Percentiles rank a stretch among this genome's conserved stretches.
Evolutionary conservation across 2,329 filamentous ascomycete genomes (phyloP).

Genomic region (Colletotrichum endophyticum): DNA sequence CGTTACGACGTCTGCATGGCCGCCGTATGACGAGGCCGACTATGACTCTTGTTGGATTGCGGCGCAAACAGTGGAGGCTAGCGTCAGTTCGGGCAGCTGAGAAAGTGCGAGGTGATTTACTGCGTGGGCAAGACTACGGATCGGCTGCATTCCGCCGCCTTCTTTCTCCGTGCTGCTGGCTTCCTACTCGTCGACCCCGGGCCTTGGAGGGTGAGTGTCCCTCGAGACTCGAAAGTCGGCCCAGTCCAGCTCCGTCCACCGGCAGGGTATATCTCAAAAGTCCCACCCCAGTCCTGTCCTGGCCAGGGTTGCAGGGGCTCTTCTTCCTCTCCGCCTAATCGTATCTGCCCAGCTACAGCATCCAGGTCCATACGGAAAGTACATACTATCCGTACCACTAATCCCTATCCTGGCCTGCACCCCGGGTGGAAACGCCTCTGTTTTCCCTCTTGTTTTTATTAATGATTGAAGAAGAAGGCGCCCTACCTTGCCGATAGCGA

Average conservation of each 20-base stretch:
- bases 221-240: not conserved
- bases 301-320: not conserved
- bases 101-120: not conserved
- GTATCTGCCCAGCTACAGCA: not conserved
- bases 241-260: not conserved
- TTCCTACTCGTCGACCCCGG: not conserved
- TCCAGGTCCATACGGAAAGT: not conserved
- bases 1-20: not conserved
- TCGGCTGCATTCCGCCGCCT: not conserved
- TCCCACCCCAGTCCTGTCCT: not conserved
- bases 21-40: not conserved
- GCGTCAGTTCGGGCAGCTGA: conserved; percentile 7
- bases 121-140: not conserved
- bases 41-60: not conserved
- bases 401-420: conserved; percentile 5
- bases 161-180: not conserved
- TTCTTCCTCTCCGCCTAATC: not conserved
- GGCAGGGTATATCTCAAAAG: conserved; percentile 6
- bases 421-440: conserved; percentile 12
- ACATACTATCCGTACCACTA: not conserved
- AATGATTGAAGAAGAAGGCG: not conserved
- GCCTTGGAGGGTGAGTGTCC: not conserved
- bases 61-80: not conserved
- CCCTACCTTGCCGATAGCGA: not conserved
- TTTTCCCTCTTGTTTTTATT: not conserved